These are phyloP conservation scores for Antrodiella citrinella DNA, from an alignment of 768 basidiomycete genomes.

Conservation along the genomic window DNA sequence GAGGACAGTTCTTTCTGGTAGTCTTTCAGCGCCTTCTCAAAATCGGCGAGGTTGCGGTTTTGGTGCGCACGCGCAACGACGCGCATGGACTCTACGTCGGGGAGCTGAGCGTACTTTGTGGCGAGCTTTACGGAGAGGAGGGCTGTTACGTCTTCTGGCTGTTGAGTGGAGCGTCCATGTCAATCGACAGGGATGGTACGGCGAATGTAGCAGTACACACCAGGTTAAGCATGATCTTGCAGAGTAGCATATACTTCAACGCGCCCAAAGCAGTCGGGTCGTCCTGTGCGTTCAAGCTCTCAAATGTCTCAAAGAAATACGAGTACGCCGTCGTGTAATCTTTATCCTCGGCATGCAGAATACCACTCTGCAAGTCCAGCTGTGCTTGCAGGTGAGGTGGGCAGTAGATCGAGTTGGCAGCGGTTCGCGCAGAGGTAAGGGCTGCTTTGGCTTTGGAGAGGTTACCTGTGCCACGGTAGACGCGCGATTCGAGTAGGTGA, in stretches of 20 bases:
- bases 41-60: slow-evolving; percentile 81
- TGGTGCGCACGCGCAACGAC: slow-evolving; percentile 92
- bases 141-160: slow-evolving; percentile 92
- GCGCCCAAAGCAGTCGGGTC: slow-evolving; percentile 61
- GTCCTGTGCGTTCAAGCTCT: slow-evolving; percentile 75
- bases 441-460: slow-evolving; percentile 88
- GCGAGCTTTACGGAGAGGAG: slow-evolving; percentile 85
- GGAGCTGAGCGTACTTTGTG: slow-evolving; percentile 74
- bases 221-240: slow-evolving; percentile 96
- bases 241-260: slow-evolving; percentile 95
- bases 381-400: slow-evolving; percentile 57
- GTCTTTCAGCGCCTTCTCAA: slow-evolving; percentile 80
- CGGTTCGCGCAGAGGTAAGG: slow-evolving; percentile 83
- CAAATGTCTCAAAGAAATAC: slow-evolving; percentile 96
- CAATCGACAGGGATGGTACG: background rate
- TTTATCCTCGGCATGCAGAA: slow-evolving; percentile 94
- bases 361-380: slow-evolving; percentile 63
- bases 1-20: slow-evolving; percentile 93
- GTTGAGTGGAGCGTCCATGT: slow-evolving; percentile 1
- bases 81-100: slow-evolving; percentile 94
- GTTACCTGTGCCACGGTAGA: slow-evolving; percentile 86
- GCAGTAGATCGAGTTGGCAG: slow-evolving; percentile 94
- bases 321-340: slow-evolving; percentile 96
- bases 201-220: slow-evolving; percentile 37
- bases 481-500: slow-evolving; percentile 86